phyloP scores from a whole-genome alignment of 768 basidiomycete species.

The Tulasnella sp. region DNA sequence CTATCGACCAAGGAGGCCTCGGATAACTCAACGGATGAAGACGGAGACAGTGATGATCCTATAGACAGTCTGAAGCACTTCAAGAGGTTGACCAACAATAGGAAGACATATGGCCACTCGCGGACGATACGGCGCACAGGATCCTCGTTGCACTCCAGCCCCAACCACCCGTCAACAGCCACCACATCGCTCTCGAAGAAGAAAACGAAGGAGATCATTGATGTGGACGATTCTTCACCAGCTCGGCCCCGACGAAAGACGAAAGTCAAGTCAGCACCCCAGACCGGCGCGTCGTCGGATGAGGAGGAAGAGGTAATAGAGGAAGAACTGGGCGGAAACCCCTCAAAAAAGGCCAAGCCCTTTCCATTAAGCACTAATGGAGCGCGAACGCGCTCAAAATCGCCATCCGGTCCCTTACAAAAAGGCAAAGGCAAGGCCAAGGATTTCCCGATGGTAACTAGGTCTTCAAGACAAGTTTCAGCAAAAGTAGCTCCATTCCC shows the following conservation, averaged over 20 bases:
- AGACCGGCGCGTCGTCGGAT: background rate
- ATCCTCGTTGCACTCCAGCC: background rate
- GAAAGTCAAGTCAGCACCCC: background rate
- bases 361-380: background rate
- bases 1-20: background rate
- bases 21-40: background rate
- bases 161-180: background rate
- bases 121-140: background rate
- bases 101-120: background rate
- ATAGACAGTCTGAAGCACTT: background rate
- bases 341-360: background rate
- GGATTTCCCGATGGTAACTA: background rate
- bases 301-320: background rate
- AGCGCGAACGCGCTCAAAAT: background rate
- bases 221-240: background rate
- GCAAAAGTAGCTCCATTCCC: background rate
- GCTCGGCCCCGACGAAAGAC: background rate
- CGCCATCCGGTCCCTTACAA: background rate
- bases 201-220: background rate
- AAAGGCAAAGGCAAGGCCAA: constrained; percentile 8
- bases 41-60: background rate
- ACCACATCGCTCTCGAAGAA: background rate
- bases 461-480: background rate
- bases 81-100: background rate
- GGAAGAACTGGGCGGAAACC: background rate